Conservation (phyloP, 768 basidiomycete genomes). For the Agaricus bisporus region DNA sequence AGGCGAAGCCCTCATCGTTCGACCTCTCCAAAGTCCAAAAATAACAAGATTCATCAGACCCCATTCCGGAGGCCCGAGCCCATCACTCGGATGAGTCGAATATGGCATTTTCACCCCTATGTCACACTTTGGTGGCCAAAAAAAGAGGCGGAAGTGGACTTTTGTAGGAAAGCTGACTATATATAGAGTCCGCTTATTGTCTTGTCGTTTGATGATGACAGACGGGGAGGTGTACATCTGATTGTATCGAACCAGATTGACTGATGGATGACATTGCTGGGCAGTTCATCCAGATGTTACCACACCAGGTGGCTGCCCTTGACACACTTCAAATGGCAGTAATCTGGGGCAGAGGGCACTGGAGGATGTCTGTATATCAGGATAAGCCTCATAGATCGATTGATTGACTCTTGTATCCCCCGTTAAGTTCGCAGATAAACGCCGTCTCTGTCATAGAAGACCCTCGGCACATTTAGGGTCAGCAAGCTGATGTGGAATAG, state of each 20-base stretch:
- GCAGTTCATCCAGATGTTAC: not conserved
- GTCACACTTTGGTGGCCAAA: slow-evolving; percentile 10
- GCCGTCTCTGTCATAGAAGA: not conserved
- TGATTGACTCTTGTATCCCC: slow-evolving; percentile 10
- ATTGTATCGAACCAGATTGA: slow-evolving; percentile 10
- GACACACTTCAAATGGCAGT: too few relatives aligned
- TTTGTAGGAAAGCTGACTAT: not conserved
- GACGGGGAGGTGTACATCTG: slow-evolving; percentile 7
- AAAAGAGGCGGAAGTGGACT: not conserved
- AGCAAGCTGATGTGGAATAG: not conserved
- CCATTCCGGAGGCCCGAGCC: slow-evolving; percentile 2
- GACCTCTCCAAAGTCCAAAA: slow-evolving; percentile 6
- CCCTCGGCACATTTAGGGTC: slow-evolving; percentile 1
- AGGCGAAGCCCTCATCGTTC: slow-evolving; percentile 1
- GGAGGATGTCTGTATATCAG: too few relatives aligned
- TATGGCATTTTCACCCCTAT: not conserved
- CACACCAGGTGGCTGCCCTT: not conserved
- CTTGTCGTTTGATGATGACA: slow-evolving; percentile 1
- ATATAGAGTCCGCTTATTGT: slow-evolving; percentile 6
- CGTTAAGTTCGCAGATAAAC: slow-evolving; percentile 8
- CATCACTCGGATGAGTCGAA: not conserved
- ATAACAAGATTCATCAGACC: slow-evolving; percentile 9
- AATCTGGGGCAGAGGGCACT: too few relatives aligned
- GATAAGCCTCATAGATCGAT: slow-evolving; percentile 5
- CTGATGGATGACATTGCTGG: slow-evolving; percentile 6